Evolutionary conservation across 139 green algal genomes (phyloP).

Genomic region (Ettlia oleoabundans): DNA sequence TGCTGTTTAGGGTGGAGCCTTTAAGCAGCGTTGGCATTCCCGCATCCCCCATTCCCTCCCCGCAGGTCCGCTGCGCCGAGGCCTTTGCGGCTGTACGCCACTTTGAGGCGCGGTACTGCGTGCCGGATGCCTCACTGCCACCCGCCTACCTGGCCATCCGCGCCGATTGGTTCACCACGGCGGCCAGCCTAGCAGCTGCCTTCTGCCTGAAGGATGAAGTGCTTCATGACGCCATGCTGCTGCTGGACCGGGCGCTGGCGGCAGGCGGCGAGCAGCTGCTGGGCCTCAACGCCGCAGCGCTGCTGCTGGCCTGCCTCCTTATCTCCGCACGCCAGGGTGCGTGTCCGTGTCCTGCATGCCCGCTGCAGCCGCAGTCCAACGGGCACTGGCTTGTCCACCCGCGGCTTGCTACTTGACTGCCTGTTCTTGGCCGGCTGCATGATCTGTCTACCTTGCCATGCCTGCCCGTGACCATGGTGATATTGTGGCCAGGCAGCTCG

Average conservation of each 20-base stretch:
- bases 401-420: not conserved
- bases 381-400: not conserved
- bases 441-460: not conserved
- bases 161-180: conserved; percentile 29
- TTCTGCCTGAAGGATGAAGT: conserved; percentile 59
- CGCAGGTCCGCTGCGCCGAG: conserved; percentile 65
- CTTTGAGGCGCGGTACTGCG: conserved; percentile 58
- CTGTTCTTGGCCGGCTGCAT: not conserved
- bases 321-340: conserved; percentile 41
- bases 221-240: conserved; percentile 64
- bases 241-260: conserved; percentile 71
- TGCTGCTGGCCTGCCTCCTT: conserved; percentile 43
- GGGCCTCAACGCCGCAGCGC: conserved; percentile 19
- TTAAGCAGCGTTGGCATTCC: not conserved
- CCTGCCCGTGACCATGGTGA: too few relatives aligned
- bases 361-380: not conserved
- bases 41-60: not conserved
- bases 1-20: too few relatives aligned
- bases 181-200: conserved; percentile 22
- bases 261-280: conserved; percentile 33
- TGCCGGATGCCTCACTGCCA: conserved; percentile 13
- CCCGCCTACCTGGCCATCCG: conserved; percentile 21
- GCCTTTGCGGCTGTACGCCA: conserved; percentile 74
- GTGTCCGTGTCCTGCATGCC: not conserved
- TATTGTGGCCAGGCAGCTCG: too few relatives aligned